Percentiles rank a stretch among this genome's conserved stretches.
These are phyloP conservation scores for Globisporangium perplexum DNA, from an alignment of 352 stramenopile genomes.

Conservation along the genomic window DNA sequence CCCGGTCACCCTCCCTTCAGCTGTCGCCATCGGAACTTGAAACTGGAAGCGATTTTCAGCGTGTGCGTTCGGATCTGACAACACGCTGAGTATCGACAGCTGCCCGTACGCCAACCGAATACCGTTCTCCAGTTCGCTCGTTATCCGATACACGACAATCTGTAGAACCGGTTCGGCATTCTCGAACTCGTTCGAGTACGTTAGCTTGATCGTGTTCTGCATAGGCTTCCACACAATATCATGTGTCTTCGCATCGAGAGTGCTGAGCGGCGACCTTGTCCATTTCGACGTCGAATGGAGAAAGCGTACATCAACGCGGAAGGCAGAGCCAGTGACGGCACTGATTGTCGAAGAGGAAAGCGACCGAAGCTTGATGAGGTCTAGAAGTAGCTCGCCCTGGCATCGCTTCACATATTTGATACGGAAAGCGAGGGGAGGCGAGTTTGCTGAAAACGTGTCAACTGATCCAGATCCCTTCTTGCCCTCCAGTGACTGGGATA, in stretches of 20 bases:
- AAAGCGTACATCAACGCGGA: constrained; percentile 6
- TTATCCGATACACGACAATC: constrained; percentile 20
- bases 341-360: neutral
- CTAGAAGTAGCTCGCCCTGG: constrained; percentile 2
- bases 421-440: neutral
- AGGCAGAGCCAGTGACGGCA: neutral
- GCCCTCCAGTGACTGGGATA: neutral
- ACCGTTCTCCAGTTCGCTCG: constrained; percentile 13
- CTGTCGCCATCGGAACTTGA: constrained; percentile 9
- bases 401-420: constrained; percentile 9
- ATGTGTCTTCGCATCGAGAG: constrained; percentile 2
- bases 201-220: constrained; percentile 13
- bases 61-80: constrained; percentile 8
- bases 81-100: constrained; percentile 16
- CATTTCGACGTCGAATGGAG: constrained; percentile 4
- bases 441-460: neutral
- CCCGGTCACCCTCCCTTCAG: neutral
- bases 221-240: constrained; percentile 11
- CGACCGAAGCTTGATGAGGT: constrained; percentile 1
- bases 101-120: constrained; percentile 17
- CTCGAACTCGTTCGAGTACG: constrained; percentile 25
- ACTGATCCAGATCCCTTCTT: neutral
- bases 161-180: constrained; percentile 20
- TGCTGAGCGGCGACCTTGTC: constrained; percentile 3
- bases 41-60: neutral